A percentile compares a stretch with the other conserved stretches of the same genome.
These are phyloP conservation scores for Mycena pura DNA, from an alignment of 768 basidiomycete species.

Conservation along the genomic window DNA sequence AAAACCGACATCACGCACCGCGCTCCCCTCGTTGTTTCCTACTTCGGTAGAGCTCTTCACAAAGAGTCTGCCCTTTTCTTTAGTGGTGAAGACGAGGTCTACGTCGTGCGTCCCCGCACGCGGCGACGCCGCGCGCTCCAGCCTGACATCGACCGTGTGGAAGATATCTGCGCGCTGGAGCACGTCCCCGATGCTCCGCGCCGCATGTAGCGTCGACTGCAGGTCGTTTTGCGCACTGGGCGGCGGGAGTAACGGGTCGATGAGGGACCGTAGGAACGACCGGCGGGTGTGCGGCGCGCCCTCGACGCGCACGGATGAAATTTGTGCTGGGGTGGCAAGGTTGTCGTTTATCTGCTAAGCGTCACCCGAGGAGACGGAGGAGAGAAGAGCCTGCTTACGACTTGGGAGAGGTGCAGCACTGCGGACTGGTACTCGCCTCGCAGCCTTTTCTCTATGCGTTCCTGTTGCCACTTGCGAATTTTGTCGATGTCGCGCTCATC, in stretches of 20 bases:
- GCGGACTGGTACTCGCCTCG: slow-evolving; percentile 81
- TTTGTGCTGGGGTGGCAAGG: slow-evolving; percentile 65
- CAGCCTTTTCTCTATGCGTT: slow-evolving; percentile 71
- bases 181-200: slow-evolving; percentile 67
- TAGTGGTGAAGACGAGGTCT: slow-evolving; percentile 80
- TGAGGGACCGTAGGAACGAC: slow-evolving; percentile 81
- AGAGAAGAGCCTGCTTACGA: slow-evolving; percentile 50
- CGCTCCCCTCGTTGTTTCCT: slow-evolving; percentile 91
- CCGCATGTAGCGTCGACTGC: slow-evolving; percentile 71
- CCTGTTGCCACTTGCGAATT: slow-evolving; percentile 73
- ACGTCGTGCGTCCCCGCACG: slow-evolving; percentile 67
- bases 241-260: slow-evolving; percentile 63
- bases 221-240: slow-evolving; percentile 47
- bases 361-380: not conserved
- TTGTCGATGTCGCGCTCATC: slow-evolving; percentile 57
- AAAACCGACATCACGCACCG: slow-evolving; percentile 60
- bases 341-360: slow-evolving; percentile 66
- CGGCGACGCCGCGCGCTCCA: slow-evolving; percentile 64
- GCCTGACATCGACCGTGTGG: slow-evolving; percentile 62
- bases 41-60: slow-evolving; percentile 88
- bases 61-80: slow-evolving; percentile 78
- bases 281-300: slow-evolving; percentile 77
- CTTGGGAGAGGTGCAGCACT: slow-evolving; percentile 63
- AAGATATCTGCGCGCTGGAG: slow-evolving; percentile 84
- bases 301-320: slow-evolving; percentile 82